phyloP scores from a whole-genome alignment of 2,329 filamentous ascomycete genomes.

The Davidsoniella neocaledoniae region DNA sequence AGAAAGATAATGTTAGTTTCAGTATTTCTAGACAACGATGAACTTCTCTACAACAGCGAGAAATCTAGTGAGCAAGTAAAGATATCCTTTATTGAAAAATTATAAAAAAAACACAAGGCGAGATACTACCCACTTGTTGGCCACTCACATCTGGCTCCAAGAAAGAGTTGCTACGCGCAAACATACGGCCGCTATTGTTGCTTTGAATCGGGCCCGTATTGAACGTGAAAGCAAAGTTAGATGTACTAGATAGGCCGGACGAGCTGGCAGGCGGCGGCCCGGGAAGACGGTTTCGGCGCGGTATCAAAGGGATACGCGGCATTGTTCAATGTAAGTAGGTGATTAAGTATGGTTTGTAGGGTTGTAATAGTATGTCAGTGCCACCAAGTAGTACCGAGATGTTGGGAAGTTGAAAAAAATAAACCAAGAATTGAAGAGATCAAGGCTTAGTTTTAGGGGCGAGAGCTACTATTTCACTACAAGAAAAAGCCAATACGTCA shows the following conservation, averaged over 20 bases:
- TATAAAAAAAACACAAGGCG: not conserved
- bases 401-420: not conserved
- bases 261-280: not conserved
- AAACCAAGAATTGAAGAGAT: not conserved
- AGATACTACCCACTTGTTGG: not conserved
- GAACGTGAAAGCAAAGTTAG: conserved; percentile 21
- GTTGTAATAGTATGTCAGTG: not conserved
- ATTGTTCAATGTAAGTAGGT: not conserved
- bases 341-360: not conserved
- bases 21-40: not conserved
- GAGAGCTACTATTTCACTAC: not conserved
- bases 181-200: conserved; percentile 8
- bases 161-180: conserved; percentile 17
- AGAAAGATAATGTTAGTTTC: not conserved
- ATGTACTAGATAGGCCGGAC: not conserved
- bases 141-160: conserved; percentile 20
- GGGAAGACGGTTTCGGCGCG: not conserved
- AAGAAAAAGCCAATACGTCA: not conserved
- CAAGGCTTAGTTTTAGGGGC: no score
- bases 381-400: not conserved
- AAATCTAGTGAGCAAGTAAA: not conserved
- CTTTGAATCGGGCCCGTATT: conserved; percentile 11
- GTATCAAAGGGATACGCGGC: not conserved
- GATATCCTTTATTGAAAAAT: not conserved
- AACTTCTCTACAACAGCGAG: not conserved